Base-by-base conservation (phyloP, 441 rosid genomes). In the Adansonia grandidieri region DNA sequence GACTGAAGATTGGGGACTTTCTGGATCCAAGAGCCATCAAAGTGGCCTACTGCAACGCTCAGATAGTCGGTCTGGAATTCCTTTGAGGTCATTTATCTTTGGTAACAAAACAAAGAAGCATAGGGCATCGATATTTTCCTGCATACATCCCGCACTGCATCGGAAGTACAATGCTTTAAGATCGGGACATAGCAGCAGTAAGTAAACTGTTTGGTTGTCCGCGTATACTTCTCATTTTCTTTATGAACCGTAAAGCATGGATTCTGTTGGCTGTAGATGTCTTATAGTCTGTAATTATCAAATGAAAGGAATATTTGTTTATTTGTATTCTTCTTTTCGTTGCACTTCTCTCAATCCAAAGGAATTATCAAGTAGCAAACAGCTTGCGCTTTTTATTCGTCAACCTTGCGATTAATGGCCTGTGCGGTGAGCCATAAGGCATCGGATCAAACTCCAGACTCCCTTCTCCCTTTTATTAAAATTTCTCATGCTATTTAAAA, bases 11-110 rank as follows among this genome's bases (percentile, higher is more conserved):
- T 87, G 87, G 72, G 90, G 87, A 63, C 85, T 95, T 79, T 62
- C 93, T 0, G 90, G 83, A 62, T 73, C 91, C 2, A 86, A 82
- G 84, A 73, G 80, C 64, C 64, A 66, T 51, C 76, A 78, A 3
- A 74, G 68, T 42, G 24, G 54, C 19, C 85, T 78, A 13, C 88
- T 75, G 9, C 51, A 80, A 6, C 88, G 80, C 54, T 73, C 87
- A 6, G 86, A 80, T 44, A 80, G 85, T 79, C 80, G 81, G 64
- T 70, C 86, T 64, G 85, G 90, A 51, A 89, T 97, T 82, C 99
- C 98, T 42, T 77, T 97, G 80, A 83, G 91, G 9, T 90, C 97
- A 15, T 97, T 95, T 83, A 89, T 95, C 83, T 93, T 95, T 17
- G 98, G 96, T 24, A 76, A 22, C 78, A 95, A 93, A 80, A 85